These are phyloP conservation scores for Geotrichum fermentans DNA, from an alignment of 1,139 yeast species.

Conservation along the genomic window DNA sequence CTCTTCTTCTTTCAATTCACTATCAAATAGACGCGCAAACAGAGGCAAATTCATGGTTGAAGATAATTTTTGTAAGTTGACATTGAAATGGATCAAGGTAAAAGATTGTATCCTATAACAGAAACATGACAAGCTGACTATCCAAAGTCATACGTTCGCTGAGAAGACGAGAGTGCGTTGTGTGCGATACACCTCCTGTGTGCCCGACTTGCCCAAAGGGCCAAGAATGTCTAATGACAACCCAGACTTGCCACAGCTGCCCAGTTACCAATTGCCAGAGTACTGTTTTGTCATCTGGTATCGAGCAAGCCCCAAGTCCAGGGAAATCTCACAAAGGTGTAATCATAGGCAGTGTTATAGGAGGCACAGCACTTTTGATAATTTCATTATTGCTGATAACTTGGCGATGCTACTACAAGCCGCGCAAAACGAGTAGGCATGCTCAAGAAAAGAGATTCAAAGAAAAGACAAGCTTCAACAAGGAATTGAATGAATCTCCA, in stretches of 20 bases:
- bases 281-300: slow-evolving; percentile 11
- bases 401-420: slow-evolving; percentile 32
- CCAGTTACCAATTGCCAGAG: slow-evolving; percentile 28
- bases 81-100: too few relatives aligned
- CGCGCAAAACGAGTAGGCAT: slow-evolving; percentile 18
- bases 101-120: too few relatives aligned
- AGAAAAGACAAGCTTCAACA: slow-evolving; percentile 20
- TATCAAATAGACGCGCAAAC: too few relatives aligned
- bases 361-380: slow-evolving; percentile 34
- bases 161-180: slow-evolving; percentile 10
- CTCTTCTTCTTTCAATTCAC: background rate
- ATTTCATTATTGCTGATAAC: slow-evolving; percentile 27
- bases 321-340: slow-evolving; percentile 30
- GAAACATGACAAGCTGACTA: too few relatives aligned
- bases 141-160: background rate
- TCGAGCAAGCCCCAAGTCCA: too few relatives aligned
- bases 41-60: too few relatives aligned
- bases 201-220: slow-evolving; percentile 31
- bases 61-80: too few relatives aligned
- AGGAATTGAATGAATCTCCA: too few relatives aligned
- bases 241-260: slow-evolving; percentile 34
- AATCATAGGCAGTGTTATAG: slow-evolving; percentile 40
- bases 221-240: slow-evolving; percentile 30
- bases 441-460: slow-evolving; percentile 21
- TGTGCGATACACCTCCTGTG: slow-evolving; percentile 23